phyloP scores from a whole-genome alignment of 1,139 yeast species.

The Saccharomycopsis crataegensis region DNA sequence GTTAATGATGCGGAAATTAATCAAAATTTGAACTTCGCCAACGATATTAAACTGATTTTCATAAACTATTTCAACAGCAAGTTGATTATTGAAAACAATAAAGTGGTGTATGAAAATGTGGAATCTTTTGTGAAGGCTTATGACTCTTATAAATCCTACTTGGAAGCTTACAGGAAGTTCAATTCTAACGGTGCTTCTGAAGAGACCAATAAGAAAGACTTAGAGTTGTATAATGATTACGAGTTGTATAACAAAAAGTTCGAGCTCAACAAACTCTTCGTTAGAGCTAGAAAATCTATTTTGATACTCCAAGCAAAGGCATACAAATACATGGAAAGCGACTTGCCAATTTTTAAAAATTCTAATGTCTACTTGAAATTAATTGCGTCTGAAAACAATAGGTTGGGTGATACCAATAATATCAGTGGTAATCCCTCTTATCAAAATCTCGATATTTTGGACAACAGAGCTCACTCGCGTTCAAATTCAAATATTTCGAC shows the following conservation, averaged over 20 bases:
- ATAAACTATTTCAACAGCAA: constrained; percentile 32
- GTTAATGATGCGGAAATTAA: constrained; percentile 20
- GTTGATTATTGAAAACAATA: constrained; percentile 27
- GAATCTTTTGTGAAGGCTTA: constrained; percentile 26
- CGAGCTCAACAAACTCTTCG: constrained; percentile 17
- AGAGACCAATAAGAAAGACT: neutral
- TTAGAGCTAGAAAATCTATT: constrained; percentile 48
- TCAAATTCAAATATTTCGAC: neutral
- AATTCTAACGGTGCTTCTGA: neutral
- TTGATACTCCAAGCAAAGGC: constrained; percentile 49
- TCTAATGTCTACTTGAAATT: constrained; percentile 43
- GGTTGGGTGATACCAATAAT: neutral
- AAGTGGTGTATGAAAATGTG: constrained; percentile 28
- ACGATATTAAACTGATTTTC: constrained; percentile 44
- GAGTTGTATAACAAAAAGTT: constrained; percentile 11
- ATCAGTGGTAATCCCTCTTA: neutral
- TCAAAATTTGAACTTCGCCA: constrained; percentile 22
- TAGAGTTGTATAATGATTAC: constrained; percentile 10
- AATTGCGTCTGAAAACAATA: constrained; percentile 32
- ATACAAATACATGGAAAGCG: constrained; percentile 40
- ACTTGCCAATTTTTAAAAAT: constrained; percentile 49
- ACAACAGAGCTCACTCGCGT: neutral
- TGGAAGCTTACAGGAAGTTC: constrained; percentile 10
- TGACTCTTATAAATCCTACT: constrained; percentile 17
- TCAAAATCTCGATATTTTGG: neutral